These are phyloP conservation scores for Catharanthus roseus DNA, from an alignment of 257 asterid genomes.

Conservation along the genomic window DNA sequence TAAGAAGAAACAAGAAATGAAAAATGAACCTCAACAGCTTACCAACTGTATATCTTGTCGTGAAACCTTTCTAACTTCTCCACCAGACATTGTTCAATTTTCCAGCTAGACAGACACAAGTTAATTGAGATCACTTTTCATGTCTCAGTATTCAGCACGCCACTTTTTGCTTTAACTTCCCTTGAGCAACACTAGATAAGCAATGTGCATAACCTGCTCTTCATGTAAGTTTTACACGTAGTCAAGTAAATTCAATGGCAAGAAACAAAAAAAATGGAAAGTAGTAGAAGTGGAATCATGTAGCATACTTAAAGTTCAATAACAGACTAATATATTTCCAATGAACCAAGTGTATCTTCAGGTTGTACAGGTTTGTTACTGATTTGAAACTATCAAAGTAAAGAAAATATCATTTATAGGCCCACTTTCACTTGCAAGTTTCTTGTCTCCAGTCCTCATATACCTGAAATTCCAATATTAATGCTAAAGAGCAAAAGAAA, in stretches of 20 bases:
- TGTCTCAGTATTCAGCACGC: not conserved
- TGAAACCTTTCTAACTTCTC: conserved; percentile 52
- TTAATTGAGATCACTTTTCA: not conserved
- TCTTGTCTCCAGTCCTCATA: not conserved
- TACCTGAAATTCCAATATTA: not conserved
- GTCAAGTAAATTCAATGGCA: conserved; percentile 1
- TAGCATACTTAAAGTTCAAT: not conserved
- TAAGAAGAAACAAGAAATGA: not conserved
- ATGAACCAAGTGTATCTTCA: not conserved
- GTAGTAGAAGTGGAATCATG: not conserved
- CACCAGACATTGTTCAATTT: conserved; percentile 49
- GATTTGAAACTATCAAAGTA: too few species aligned
- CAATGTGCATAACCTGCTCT: not conserved
- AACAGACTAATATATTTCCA: not conserved
- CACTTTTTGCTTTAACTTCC: not conserved
- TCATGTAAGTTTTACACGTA: not conserved
- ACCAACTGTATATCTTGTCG: conserved; percentile 77
- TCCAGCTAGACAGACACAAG: not conserved
- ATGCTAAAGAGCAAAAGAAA: not conserved
- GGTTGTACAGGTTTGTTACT: not conserved
- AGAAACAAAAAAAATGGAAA: not conserved
- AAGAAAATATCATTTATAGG: too few species aligned
- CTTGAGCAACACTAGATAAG: not conserved
- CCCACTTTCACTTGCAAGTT: not conserved
- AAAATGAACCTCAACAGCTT: conserved; percentile 22